Evolutionary conservation across 768 basidiomycete genomes (phyloP).

Genomic region (Rhizopogon vesiculosus): DNA sequence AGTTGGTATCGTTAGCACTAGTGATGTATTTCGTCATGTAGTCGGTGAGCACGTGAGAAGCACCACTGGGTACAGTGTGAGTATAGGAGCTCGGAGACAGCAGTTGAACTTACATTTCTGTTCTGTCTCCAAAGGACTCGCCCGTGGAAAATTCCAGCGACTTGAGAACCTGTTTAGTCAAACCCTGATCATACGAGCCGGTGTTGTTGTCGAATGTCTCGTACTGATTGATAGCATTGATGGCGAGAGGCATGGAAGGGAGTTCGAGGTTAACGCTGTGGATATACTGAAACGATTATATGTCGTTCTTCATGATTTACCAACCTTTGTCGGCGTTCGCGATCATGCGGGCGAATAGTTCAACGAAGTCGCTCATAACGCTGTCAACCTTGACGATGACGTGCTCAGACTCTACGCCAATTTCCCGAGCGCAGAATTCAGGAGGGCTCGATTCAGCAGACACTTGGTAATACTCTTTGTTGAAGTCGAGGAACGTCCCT

Average conservation of each 20-base stretch:
- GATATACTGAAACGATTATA: constrained; percentile 19
- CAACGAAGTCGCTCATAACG: constrained; percentile 13
- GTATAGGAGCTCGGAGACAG: background rate
- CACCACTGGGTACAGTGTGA: constrained; percentile 3
- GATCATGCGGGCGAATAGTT: constrained; percentile 18
- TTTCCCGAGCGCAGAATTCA: constrained; percentile 7
- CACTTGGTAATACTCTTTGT: constrained; percentile 3
- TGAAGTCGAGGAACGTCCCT: constrained; percentile 4
- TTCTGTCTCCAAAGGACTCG: background rate
- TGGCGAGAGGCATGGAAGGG: too few relatives aligned
- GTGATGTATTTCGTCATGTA: constrained; percentile 15
- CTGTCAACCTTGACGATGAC: constrained; percentile 12
- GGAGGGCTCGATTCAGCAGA: background rate
- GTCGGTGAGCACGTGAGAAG: constrained; percentile 15
- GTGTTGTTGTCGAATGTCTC: constrained; percentile 30
- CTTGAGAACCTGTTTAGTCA: constrained; percentile 28
- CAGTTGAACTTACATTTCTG: background rate
- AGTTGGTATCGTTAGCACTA: background rate
- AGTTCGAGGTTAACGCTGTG: constrained; percentile 15
- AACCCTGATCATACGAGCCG: constrained; percentile 26
- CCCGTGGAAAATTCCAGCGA: constrained; percentile 14
- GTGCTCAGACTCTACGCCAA: constrained; percentile 8
- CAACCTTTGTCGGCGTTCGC: constrained; percentile 16
- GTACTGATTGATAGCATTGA: constrained; percentile 26
- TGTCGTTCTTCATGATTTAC: constrained; percentile 21